phyloP scores from a whole-genome alignment of 2,329 filamentous ascomycete species.

The Fusarium hostae region DNA sequence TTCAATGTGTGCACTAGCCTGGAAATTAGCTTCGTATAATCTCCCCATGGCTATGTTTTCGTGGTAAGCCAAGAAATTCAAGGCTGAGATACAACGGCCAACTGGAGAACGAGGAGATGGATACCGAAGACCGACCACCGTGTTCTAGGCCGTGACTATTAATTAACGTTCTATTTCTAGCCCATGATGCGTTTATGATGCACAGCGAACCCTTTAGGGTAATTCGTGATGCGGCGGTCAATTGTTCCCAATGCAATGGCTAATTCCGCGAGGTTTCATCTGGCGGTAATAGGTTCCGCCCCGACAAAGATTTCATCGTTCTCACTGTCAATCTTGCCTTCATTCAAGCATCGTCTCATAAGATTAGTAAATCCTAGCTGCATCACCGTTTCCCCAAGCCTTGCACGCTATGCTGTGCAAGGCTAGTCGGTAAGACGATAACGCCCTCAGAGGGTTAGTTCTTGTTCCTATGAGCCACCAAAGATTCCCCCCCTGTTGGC shows the following conservation, averaged over 20 bases:
- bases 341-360: background rate
- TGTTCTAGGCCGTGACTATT: background rate
- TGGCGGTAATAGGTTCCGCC: background rate
- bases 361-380: conserved; percentile 1
- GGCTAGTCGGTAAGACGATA: background rate
- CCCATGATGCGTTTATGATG: background rate
- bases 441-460: conserved; percentile 12
- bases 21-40: conserved; percentile 4
- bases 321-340: conserved; percentile 9
- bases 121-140: background rate
- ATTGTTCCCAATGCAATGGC: background rate
- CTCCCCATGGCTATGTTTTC: background rate
- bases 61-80: conserved; percentile 13
- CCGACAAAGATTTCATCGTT: background rate
- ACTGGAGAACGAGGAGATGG: conserved; percentile 11
- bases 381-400: conserved; percentile 7
- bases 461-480: background rate
- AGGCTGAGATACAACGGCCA: conserved; percentile 17
- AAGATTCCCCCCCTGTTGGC: background rate
- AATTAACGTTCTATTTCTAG: background rate
- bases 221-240: background rate
- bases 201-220: background rate
- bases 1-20: background rate
- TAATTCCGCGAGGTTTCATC: background rate
- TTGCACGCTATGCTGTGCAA: background rate